phyloP scores from a whole-genome alignment of 306 rosid species.

The peach (Prunus persica) region DNA sequence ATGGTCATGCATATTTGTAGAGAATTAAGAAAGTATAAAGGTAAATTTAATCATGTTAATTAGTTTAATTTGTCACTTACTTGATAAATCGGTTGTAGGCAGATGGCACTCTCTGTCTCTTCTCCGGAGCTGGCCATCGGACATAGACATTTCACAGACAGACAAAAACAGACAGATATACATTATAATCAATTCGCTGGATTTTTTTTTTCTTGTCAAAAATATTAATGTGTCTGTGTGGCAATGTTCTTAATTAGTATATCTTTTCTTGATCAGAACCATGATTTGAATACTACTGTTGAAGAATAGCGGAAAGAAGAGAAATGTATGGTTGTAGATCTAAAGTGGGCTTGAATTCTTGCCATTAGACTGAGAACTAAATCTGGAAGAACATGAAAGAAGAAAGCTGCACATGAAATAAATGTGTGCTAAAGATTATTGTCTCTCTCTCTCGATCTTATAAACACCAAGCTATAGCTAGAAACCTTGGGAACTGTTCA shows the following conservation, averaged over 20 bases:
- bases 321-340: neutral
- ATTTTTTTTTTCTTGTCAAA: neutral
- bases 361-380: neutral
- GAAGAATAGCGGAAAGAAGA: neutral
- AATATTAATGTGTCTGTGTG: too few species aligned
- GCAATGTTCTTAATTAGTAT: too few species aligned
- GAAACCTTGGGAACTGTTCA: conserved; percentile 44
- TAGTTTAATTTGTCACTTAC: conserved; percentile 46
- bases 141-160: conserved; percentile 31
- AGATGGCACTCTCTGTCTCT: conserved; percentile 99
- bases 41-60: neutral
- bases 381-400: conserved; percentile 13
- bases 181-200: conserved; percentile 38
- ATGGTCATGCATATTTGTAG: neutral
- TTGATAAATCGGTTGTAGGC: conserved; percentile 99
- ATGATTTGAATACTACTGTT: neutral
- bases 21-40: too few species aligned
- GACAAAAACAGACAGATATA: conserved; percentile 27
- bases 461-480: neutral
- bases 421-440: conserved; percentile 37
- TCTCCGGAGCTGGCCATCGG: conserved; percentile 87
- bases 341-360: conserved; percentile 1
- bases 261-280: neutral
- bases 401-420: conserved; percentile 38
- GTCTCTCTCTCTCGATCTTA: conserved; percentile 11